Conservation (phyloP, 371 early-diverging fungal species). For the Mucor velutinosus region DNA sequence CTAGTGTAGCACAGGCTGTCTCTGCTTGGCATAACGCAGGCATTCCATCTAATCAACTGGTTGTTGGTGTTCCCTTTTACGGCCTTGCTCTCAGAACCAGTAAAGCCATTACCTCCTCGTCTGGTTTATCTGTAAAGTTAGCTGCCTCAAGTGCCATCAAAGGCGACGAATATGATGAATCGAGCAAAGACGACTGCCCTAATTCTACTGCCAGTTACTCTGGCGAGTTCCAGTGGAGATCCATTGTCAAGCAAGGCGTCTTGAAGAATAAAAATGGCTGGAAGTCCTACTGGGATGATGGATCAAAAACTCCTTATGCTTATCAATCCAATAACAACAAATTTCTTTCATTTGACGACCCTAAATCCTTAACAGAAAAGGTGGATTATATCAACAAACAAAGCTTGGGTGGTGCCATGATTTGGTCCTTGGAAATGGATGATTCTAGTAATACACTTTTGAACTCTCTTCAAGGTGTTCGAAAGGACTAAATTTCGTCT, state of each 20-base stretch:
- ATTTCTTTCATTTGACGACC: slow-evolving; percentile 65
- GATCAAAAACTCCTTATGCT: slow-evolving; percentile 64
- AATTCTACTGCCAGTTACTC: slow-evolving; percentile 36
- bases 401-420: slow-evolving; percentile 58
- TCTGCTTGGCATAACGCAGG: slow-evolving; percentile 59
- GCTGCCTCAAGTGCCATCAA: slow-evolving; percentile 13
- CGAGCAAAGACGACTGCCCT: slow-evolving; percentile 15
- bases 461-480: slow-evolving; percentile 36
- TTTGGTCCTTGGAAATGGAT: slow-evolving; percentile 63
- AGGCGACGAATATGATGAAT: slow-evolving; percentile 23
- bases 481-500: slow-evolving; percentile 8
- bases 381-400: slow-evolving; percentile 48
- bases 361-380: slow-evolving; percentile 51
- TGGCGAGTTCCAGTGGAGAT: slow-evolving; percentile 66
- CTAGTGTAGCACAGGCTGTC: slow-evolving; percentile 53
- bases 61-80: slow-evolving; percentile 64
- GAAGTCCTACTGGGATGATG: slow-evolving; percentile 62
- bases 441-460: slow-evolving; percentile 33
- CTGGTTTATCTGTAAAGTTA: slow-evolving; percentile 27
- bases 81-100: slow-evolving; percentile 46
- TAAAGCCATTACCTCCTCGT: slow-evolving; percentile 6
- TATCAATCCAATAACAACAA: slow-evolving; percentile 43
- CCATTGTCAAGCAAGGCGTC: slow-evolving; percentile 62
- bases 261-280: slow-evolving; percentile 51
- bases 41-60: slow-evolving; percentile 58